phyloP scores from a whole-genome alignment of 2,329 filamentous ascomycete genomes.

The Trichoderma koningiopsis region DNA sequence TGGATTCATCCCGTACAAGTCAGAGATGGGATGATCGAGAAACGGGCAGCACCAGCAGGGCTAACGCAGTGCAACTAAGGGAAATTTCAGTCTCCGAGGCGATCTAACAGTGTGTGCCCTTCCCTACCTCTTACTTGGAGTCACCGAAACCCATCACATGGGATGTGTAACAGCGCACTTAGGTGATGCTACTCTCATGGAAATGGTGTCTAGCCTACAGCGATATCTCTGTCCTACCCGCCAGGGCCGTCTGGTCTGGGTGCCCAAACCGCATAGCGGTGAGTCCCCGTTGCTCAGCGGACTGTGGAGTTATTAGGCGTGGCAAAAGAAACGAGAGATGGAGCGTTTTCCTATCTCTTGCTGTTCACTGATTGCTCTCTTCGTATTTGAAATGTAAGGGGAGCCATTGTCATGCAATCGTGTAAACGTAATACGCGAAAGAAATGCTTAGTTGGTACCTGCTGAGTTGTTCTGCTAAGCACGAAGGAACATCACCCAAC shows the following conservation, averaged over 20 bases:
- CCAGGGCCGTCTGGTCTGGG: conserved; percentile 1
- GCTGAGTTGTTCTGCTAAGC: not conserved
- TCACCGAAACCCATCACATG: not conserved
- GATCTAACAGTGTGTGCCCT: not conserved
- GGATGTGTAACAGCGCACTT: not conserved
- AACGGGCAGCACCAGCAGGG: not conserved
- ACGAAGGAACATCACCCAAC: not conserved
- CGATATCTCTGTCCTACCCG: conserved; percentile 2
- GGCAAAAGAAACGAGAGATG: not conserved
- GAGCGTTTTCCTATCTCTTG: not conserved
- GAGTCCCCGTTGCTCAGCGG: not conserved
- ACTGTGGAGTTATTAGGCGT: not conserved
- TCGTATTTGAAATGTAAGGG: not conserved
- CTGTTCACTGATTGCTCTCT: not conserved
- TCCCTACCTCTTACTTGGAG: not conserved
- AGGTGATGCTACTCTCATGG: not conserved
- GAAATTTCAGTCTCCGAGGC: not conserved
- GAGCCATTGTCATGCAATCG: not conserved
- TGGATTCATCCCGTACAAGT: not conserved
- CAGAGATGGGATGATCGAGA: not conserved
- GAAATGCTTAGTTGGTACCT: not conserved
- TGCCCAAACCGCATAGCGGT: not conserved
- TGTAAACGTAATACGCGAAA: not conserved
- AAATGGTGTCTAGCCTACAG: conserved; percentile 3
- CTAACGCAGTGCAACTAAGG: conserved; percentile 4